Conservation (phyloP, 2,329 filamentous ascomycete species). For the Westerdykella sp. region DNA sequence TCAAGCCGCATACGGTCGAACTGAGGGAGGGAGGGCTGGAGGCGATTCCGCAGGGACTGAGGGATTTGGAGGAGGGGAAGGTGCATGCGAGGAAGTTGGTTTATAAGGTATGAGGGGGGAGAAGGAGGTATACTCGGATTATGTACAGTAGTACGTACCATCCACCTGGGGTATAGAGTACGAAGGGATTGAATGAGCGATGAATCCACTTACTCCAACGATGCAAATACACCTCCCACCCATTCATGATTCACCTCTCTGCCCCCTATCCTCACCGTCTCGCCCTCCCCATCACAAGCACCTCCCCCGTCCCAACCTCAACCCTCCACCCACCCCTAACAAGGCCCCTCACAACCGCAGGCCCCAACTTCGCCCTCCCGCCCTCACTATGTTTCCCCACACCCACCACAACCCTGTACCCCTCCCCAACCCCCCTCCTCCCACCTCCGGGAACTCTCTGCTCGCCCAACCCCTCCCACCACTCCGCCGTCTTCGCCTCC, state of each 20-base stretch:
- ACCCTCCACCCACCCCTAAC: slow-evolving; percentile 78
- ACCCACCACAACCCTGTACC: slow-evolving; percentile 75
- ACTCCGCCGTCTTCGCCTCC: slow-evolving; percentile 57
- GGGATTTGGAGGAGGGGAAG: slow-evolving; percentile 28
- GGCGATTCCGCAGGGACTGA: slow-evolving; percentile 25
- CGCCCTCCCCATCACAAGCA: slow-evolving; percentile 60
- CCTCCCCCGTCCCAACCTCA: slow-evolving; percentile 62
- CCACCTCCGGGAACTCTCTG: slow-evolving; percentile 47
- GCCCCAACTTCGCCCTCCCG: slow-evolving; percentile 68
- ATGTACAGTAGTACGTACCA: no score
- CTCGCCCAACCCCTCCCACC: slow-evolving; percentile 73
- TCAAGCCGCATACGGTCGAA: slow-evolving; percentile 28
- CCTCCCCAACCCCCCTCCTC: slow-evolving; percentile 42
- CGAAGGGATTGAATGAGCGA: no score
- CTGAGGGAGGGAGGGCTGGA: slow-evolving; percentile 22
- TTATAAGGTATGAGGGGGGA: slow-evolving; percentile 9
- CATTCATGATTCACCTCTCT: no score
- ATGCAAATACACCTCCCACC: no score
- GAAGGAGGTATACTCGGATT: no score
- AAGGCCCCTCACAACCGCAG: slow-evolving; percentile 71
- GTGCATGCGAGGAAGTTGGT: slow-evolving; percentile 34
- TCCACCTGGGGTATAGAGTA: no score
- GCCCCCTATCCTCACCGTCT: slow-evolving; percentile 9
- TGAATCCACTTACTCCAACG: no score
- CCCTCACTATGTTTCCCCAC: slow-evolving; percentile 70